These are phyloP conservation scores for Fusarium ramigenum DNA, from an alignment of 2,329 filamentous ascomycete genomes.

Conservation along the genomic window DNA sequence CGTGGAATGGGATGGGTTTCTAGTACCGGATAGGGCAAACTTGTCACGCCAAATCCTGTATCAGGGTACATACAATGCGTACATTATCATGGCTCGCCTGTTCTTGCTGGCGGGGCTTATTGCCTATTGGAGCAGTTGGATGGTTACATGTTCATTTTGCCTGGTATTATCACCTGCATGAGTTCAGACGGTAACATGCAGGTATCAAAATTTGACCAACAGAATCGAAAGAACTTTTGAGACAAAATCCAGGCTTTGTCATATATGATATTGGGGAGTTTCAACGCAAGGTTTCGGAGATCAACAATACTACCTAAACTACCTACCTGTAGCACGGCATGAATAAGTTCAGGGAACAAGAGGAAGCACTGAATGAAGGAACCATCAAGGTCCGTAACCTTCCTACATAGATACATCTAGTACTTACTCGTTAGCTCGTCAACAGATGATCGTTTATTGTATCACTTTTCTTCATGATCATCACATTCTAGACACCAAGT, in stretches of 20 bases:
- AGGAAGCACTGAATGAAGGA: conserved; percentile 3
- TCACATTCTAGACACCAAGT: neutral
- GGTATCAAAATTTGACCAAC: neutral
- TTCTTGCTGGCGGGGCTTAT: conserved; percentile 1
- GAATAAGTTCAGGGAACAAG: neutral
- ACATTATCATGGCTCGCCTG: conserved; percentile 1
- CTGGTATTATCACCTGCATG: neutral
- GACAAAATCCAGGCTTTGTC: neutral
- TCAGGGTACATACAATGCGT: neutral
- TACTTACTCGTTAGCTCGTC: neutral
- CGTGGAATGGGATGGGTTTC: conserved; percentile 32
- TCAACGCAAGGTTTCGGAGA: conserved; percentile 8
- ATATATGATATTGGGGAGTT: neutral
- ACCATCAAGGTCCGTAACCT: neutral
- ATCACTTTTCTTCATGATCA: neutral
- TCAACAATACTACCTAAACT: neutral
- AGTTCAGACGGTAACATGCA: neutral
- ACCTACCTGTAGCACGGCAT: neutral
- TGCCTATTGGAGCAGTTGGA: conserved; percentile 14
- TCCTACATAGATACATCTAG: neutral
- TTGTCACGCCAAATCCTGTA: neutral
- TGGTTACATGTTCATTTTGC: conserved; percentile 12
- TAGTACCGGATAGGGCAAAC: conserved; percentile 35
- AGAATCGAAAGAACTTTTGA: neutral
- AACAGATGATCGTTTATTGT: neutral